Conservation (phyloP, 176 grass and related monocot genomes). For the Aegilops sharonensis region DNA sequence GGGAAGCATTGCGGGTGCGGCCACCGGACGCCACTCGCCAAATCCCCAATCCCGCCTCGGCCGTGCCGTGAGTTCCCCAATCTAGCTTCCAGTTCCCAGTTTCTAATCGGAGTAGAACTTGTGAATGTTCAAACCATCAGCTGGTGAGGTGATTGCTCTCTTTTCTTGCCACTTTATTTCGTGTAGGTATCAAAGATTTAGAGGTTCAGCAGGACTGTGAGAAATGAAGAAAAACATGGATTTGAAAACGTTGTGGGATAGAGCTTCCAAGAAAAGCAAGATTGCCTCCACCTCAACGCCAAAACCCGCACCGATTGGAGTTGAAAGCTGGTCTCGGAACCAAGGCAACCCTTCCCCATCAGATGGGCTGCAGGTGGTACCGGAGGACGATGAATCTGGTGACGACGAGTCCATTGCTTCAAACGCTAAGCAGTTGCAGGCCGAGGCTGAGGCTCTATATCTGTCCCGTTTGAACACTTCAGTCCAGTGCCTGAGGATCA, state of each 20-base stretch:
- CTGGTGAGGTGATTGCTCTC: neutral
- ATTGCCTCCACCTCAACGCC: neutral
- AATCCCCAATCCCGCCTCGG: neutral
- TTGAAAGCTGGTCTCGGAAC: neutral
- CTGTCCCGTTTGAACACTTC: neutral
- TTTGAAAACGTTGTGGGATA: constrained; percentile 9
- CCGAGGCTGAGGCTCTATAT: neutral
- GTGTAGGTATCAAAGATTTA: neutral
- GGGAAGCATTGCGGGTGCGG: neutral
- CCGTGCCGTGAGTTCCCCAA: neutral
- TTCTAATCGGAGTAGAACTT: neutral
- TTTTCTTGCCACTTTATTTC: neutral
- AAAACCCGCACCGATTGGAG: neutral
- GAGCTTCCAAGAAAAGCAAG: neutral
- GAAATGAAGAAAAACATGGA: constrained; percentile 6
- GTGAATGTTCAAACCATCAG: neutral
- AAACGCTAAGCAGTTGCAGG: neutral
- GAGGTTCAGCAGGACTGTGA: neutral
- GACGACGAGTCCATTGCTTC: constrained; percentile 17
- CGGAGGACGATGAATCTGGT: neutral
- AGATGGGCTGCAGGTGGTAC: neutral
- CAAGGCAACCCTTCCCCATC: neutral
- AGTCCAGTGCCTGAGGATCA: neutral
- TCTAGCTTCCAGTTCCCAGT: neutral
- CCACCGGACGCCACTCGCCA: neutral